These are phyloP conservation scores for Boletus sp. DNA, from an alignment of 768 basidiomycete genomes.

Conservation along the genomic window DNA sequence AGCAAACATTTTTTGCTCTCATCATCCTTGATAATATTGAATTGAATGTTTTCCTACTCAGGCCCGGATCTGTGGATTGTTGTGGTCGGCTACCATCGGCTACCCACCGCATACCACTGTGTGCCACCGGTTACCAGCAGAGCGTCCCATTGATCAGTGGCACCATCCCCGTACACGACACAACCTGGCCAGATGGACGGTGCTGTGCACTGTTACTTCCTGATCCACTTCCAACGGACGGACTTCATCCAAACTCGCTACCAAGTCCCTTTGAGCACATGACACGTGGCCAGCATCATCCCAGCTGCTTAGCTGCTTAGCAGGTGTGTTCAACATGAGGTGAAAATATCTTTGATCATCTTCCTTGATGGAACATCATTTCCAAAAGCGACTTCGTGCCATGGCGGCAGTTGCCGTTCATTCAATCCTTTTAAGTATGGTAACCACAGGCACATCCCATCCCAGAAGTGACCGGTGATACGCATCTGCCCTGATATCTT, in stretches of 20 bases:
- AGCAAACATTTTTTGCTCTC: not conserved
- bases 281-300: conserved; percentile 28
- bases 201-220: conserved; percentile 24
- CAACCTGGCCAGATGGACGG: conserved; percentile 28
- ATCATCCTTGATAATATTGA: conserved; percentile 9
- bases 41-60: conserved; percentile 25
- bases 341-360: conserved; percentile 29
- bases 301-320: conserved; percentile 15
- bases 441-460: conserved; percentile 26
- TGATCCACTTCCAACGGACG: conserved; percentile 12
- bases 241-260: conserved; percentile 9
- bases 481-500: conserved; percentile 11
- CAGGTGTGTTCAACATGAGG: conserved; percentile 35
- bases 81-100: too few species aligned
- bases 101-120: too few species aligned
- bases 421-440: conserved; percentile 29
- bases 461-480: too few species aligned
- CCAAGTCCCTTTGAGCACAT: conserved; percentile 23
- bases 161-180: conserved; percentile 34
- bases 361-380: conserved; percentile 21
- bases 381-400: conserved; percentile 21
- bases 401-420: conserved; percentile 26
- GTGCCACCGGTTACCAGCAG: too few species aligned
- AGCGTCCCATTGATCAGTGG: conserved; percentile 16
- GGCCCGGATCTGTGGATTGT: too few species aligned